These are phyloP conservation scores for Piromyces finnis DNA, from an alignment of 192 early-diverging fungal species.

Conservation along the genomic window DNA sequence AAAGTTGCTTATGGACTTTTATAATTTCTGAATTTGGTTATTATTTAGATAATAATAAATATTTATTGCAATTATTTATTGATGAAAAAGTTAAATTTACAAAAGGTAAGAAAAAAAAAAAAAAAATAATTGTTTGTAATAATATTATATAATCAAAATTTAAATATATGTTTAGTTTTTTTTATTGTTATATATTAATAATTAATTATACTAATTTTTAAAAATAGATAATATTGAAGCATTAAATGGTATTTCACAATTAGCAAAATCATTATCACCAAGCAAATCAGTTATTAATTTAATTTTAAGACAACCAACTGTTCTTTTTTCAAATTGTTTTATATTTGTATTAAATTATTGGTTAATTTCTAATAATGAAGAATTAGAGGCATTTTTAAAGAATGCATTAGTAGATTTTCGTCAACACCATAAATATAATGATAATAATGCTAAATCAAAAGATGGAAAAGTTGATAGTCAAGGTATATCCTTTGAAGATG, in stretches of 20 bases:
- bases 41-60: not conserved
- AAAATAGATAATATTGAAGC: not conserved
- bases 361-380: not conserved
- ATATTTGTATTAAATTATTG: not conserved
- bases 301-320: not conserved
- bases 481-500: not conserved
- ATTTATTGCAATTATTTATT: not conserved
- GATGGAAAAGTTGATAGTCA: not conserved
- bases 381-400: not conserved
- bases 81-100: not conserved
- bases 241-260: not conserved
- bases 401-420: not conserved
- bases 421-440: not conserved
- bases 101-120: not conserved
- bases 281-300: not conserved
- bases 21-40: not conserved
- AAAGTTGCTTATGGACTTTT: not conserved
- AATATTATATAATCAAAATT: too few species aligned
- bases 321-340: not conserved
- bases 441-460: not conserved
- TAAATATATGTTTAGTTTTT: too few species aligned
- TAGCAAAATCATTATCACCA: not conserved
- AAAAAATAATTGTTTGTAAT: too few species aligned
- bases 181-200: too few species aligned
- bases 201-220: not conserved